Conservation (phyloP, 2,329 filamentous ascomycete genomes). For the Hymenoscyphus albidus region DNA sequence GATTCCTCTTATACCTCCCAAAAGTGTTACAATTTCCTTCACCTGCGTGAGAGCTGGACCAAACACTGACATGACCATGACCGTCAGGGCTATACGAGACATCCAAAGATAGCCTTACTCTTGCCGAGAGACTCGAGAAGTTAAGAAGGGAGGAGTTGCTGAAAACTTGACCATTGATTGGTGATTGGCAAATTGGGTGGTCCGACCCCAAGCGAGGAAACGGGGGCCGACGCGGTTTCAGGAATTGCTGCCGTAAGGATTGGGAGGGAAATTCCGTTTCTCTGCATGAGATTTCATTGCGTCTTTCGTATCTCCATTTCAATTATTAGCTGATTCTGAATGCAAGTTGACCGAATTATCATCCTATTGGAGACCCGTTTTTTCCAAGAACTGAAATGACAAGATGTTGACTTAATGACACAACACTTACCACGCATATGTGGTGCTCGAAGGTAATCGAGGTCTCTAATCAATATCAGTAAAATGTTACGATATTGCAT, state of each 20-base stretch:
- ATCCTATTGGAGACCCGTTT: neutral
- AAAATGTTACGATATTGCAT: too few species aligned
- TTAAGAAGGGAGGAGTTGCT: conserved; percentile 1
- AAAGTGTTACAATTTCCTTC: neutral
- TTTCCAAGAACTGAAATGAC: too few species aligned
- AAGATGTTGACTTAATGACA: too few species aligned
- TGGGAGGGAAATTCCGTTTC: neutral
- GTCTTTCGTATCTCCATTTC: neutral
- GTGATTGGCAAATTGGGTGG: neutral
- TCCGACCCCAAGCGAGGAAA: neutral
- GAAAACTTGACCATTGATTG: neutral
- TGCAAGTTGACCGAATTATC: neutral
- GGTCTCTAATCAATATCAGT: too few species aligned
- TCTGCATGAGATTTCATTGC: neutral
- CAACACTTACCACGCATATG: too few species aligned
- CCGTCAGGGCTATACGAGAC: conserved; percentile 7
- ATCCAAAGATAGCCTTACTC: conserved; percentile 10
- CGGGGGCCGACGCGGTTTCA: neutral
- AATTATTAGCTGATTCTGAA: neutral
- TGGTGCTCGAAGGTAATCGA: too few species aligned
- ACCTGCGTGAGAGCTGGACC: neutral
- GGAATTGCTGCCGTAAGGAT: neutral
- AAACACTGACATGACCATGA: neutral
- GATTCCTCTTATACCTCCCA: neutral
- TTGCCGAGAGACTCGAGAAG: conserved; percentile 17